Evolutionary conservation across 768 basidiomycete species (phyloP).

Genomic region (Termitomyces sp.): DNA sequence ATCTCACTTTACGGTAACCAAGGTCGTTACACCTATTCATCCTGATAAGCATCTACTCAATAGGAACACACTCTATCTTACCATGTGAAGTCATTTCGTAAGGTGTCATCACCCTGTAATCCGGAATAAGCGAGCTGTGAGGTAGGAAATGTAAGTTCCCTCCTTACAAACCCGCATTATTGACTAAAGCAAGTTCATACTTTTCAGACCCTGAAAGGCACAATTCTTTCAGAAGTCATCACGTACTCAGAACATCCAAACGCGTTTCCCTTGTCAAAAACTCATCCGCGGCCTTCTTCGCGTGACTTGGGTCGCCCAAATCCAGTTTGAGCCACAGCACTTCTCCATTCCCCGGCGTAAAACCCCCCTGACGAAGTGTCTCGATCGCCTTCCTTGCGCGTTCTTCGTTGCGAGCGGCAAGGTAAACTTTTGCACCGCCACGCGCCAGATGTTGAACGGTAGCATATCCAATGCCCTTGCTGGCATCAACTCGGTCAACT

Average conservation of each 20-base stretch:
- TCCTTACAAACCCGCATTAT: slow-evolving; percentile 52
- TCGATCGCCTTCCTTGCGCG: slow-evolving; percentile 48
- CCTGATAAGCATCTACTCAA: neutral
- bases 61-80: neutral
- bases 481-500: slow-evolving; percentile 1
- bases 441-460: slow-evolving; percentile 51
- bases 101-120: slow-evolving; percentile 11
- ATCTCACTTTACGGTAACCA: slow-evolving; percentile 45
- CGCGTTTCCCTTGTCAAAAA: slow-evolving; percentile 48
- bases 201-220: neutral
- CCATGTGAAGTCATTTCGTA: slow-evolving; percentile 16
- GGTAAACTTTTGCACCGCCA: slow-evolving; percentile 57
- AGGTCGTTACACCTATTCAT: slow-evolving; percentile 32
- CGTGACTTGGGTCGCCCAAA: slow-evolving; percentile 43
- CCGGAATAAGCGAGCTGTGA: neutral
- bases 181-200: slow-evolving; percentile 33
- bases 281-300: slow-evolving; percentile 45
- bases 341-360: slow-evolving; percentile 42
- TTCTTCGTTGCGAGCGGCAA: slow-evolving; percentile 47
- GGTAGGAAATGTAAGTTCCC: neutral
- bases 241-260: slow-evolving; percentile 53
- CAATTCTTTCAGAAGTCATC: neutral
- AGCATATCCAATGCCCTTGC: slow-evolving; percentile 38
- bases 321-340: slow-evolving; percentile 51
- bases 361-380: slow-evolving; percentile 39